Evolutionary conservation across 176 grass and related monocot species (phyloP).

Genomic region (Juncus effusus): DNA sequence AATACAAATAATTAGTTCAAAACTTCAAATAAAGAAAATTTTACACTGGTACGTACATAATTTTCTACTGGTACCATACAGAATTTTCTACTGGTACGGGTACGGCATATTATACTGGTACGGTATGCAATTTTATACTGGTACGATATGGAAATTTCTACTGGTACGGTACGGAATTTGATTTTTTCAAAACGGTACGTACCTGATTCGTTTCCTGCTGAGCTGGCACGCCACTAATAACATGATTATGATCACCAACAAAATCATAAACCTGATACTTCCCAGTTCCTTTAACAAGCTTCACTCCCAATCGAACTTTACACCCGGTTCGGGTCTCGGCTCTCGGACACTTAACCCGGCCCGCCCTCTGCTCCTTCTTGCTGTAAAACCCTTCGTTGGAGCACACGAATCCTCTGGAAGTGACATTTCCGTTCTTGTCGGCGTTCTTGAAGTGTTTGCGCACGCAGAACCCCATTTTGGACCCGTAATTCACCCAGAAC

Average conservation of each 20-base stretch:
- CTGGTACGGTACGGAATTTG: too few relatives aligned
- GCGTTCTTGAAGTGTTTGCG: constrained; percentile 30
- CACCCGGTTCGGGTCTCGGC: constrained; percentile 27
- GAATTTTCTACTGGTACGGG: too few relatives aligned
- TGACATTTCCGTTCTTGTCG: constrained; percentile 25
- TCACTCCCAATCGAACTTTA: constrained; percentile 28
- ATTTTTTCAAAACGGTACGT: too few relatives aligned
- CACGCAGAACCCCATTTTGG: constrained; percentile 26
- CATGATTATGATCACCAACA: constrained; percentile 29
- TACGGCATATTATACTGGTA: too few relatives aligned
- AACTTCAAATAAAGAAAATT: too few relatives aligned
- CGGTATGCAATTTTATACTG: too few relatives aligned
- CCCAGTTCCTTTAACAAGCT: constrained; percentile 14
- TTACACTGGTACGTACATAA: too few relatives aligned
- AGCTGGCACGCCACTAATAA: constrained; percentile 2
- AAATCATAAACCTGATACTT: constrained; percentile 32
- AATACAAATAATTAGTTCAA: too few relatives aligned
- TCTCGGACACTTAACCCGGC: constrained; percentile 10
- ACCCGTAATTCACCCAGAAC: constrained; percentile 29
- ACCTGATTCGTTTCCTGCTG: constrained; percentile 14
- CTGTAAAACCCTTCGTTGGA: constrained; percentile 24
- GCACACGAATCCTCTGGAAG: constrained; percentile 29
- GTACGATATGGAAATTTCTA: too few relatives aligned
- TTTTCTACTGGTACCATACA: too few relatives aligned
- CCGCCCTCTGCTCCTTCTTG: constrained; percentile 19